phyloP scores from a whole-genome alignment of 2,329 filamentous ascomycete genomes.

The Onygena corvina region DNA sequence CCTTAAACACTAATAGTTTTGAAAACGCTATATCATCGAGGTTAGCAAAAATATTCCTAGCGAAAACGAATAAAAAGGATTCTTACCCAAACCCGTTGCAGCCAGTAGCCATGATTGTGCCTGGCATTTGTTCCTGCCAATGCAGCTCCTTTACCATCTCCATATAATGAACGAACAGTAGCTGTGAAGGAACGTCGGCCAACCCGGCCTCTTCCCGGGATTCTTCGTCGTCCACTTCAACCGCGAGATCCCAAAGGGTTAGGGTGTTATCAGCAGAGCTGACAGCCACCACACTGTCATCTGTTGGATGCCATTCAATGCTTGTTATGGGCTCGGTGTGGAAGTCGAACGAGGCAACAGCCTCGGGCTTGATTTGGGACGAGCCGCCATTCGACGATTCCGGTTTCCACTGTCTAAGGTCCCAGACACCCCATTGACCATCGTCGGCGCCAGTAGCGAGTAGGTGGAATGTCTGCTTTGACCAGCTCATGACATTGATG shows the following conservation, averaged over 20 bases:
- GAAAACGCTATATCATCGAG: conserved; percentile 48
- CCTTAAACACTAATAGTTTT: conserved; percentile 66
- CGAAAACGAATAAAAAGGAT: conserved; percentile 1
- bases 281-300: conserved; percentile 89
- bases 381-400: conserved; percentile 36
- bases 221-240: conserved; percentile 95
- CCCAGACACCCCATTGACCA: conserved; percentile 91
- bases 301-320: conserved; percentile 93
- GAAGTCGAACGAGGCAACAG: conserved; percentile 88
- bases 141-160: conserved; percentile 90
- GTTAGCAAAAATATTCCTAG: conserved; percentile 14
- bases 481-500: conserved; percentile 97
- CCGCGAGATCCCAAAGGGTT: conserved; percentile 90
- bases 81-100: conserved; percentile 61
- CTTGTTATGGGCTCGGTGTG: conserved; percentile 95
- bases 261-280: conserved; percentile 88
- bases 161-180: conserved; percentile 94
- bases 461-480: conserved; percentile 71
- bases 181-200: conserved; percentile 81
- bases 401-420: conserved; percentile 87
- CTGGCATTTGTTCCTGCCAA: conserved; percentile 95
- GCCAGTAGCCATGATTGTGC: conserved; percentile 77
- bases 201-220: conserved; percentile 68
- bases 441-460: conserved; percentile 88
- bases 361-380: conserved; percentile 48